These are phyloP conservation scores for Ramichloridium luteum DNA, from an alignment of 2,329 filamentous ascomycete genomes.

Conservation along the genomic window DNA sequence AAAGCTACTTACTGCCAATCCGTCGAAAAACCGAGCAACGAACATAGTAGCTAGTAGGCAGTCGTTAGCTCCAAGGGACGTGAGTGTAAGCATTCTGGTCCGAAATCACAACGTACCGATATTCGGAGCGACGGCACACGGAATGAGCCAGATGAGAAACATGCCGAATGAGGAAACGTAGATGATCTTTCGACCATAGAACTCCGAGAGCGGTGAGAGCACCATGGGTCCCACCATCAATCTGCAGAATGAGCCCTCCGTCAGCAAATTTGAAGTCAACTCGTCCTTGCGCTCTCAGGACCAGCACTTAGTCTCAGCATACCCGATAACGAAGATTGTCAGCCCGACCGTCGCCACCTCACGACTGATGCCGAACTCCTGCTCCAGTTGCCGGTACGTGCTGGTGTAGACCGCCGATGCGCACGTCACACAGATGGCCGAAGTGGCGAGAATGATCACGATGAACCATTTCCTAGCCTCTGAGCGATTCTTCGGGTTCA, in stretches of 20 bases:
- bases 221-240: conserved; percentile 48
- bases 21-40: too few relatives aligned
- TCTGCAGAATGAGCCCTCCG: conserved; percentile 42
- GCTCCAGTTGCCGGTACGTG: conserved; percentile 64
- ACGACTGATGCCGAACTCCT: conserved; percentile 59
- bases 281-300: too few relatives aligned
- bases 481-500: conserved; percentile 59
- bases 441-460: conserved; percentile 58
- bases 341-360: conserved; percentile 69
- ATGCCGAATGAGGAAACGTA: conserved; percentile 54
- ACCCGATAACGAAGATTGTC: conserved; percentile 71
- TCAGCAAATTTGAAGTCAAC: too few relatives aligned
- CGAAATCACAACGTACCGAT: conserved; percentile 43
- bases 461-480: conserved; percentile 65
- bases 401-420: conserved; percentile 74
- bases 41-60: too few relatives aligned
- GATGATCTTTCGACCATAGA: conserved; percentile 54
- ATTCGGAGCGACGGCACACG: conserved; percentile 44
- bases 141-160: conserved; percentile 54
- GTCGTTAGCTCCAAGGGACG: too few relatives aligned
- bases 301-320: too few relatives aligned
- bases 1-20: too few relatives aligned
- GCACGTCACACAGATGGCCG: conserved; percentile 73
- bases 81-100: too few relatives aligned
- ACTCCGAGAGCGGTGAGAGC: conserved; percentile 52